A percentile compares a stretch with the other conserved stretches of the same genome.
These are phyloP conservation scores for Trametes meyenii DNA, from an alignment of 768 basidiomycete genomes.

Conservation along the genomic window DNA sequence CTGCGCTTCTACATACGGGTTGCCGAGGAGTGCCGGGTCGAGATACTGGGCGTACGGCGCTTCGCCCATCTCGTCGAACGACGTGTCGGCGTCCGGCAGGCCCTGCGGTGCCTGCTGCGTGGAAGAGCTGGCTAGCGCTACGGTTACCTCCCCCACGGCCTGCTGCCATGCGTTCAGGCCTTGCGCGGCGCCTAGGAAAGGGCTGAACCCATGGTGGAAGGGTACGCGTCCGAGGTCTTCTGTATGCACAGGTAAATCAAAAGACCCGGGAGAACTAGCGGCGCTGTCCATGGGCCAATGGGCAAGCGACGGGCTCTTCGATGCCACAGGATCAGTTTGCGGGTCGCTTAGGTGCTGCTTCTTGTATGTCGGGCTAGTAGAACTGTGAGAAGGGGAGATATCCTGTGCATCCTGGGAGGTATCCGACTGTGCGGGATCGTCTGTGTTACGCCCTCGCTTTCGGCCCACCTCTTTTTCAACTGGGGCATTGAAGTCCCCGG, in stretches of 20 bases:
- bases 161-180: neutral
- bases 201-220: constrained; percentile 37
- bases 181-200: neutral
- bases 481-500: neutral
- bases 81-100: too few species aligned
- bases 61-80: too few species aligned
- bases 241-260: constrained; percentile 18
- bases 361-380: too few species aligned
- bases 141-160: neutral
- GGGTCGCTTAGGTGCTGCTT: too few species aligned
- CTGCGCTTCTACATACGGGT: too few species aligned
- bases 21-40: too few species aligned
- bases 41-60: too few species aligned
- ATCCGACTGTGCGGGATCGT: neutral
- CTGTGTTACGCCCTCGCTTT: neutral
- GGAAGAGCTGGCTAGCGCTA: neutral
- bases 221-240: constrained; percentile 44
- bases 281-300: neutral
- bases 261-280: neutral
- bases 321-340: too few species aligned
- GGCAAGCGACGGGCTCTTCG: neutral
- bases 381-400: too few species aligned
- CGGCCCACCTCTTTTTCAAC: neutral
- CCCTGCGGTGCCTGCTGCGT: too few species aligned
- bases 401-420: neutral